phyloP scores from a whole-genome alignment of 2,329 filamentous ascomycete species.

The Aspergillus texensis region DNA sequence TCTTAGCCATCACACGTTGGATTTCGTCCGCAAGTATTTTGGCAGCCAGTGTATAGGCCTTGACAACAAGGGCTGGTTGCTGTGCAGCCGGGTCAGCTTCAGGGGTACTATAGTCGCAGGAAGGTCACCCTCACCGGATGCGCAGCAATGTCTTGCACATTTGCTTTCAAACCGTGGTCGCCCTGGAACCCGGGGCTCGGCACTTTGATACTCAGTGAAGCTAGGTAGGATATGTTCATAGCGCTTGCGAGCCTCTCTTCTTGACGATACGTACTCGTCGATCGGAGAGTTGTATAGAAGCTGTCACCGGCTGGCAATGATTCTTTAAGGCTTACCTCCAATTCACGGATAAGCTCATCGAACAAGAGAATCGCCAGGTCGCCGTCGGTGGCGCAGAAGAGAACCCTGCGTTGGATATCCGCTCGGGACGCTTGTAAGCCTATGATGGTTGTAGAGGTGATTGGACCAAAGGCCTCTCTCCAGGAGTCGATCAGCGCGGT shows the following conservation, averaged over 20 bases:
- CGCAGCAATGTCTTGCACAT: too few relatives aligned
- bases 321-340: not conserved
- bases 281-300: not conserved
- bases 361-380: slow-evolving; percentile 6
- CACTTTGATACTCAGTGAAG: too few relatives aligned
- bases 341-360: not conserved
- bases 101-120: too few relatives aligned
- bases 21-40: too few relatives aligned
- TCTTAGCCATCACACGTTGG: too few relatives aligned
- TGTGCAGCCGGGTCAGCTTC: too few relatives aligned
- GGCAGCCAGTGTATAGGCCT: too few relatives aligned
- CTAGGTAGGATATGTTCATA: not conserved
- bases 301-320: not conserved
- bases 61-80: too few relatives aligned
- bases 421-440: not conserved
- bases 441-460: not conserved
- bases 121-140: too few relatives aligned
- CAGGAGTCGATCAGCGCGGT: not conserved
- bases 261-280: not conserved
- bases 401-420: not conserved
- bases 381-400: not conserved
- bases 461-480: not conserved
- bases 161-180: too few relatives aligned
- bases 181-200: too few relatives aligned
- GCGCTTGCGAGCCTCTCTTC: not conserved